Evolutionary conservation across 2,329 filamentous ascomycete genomes (phyloP).

Genomic region (Pyrenophora tritici-repentis): DNA sequence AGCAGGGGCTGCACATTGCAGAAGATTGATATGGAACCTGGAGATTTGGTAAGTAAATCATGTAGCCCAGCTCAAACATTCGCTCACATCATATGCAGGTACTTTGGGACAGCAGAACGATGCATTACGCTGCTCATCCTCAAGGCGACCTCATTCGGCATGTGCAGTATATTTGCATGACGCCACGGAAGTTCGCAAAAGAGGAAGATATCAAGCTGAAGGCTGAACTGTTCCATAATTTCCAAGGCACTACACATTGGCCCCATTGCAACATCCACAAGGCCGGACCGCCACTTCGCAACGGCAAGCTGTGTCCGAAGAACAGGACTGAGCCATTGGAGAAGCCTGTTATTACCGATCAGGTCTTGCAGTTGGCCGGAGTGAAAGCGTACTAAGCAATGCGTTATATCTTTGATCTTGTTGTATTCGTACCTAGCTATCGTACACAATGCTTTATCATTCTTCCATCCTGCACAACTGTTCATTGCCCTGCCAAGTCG

Average conservation of each 20-base stretch:
- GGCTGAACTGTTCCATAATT: conserved; percentile 21
- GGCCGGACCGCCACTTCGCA: conserved; percentile 12
- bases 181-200: conserved; percentile 17
- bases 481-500: no score
- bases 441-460: no score
- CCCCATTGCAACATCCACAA: conserved; percentile 29
- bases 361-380: conserved; percentile 7
- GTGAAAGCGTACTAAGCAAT: neutral
- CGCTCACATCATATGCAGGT: conserved; percentile 4
- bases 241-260: conserved; percentile 30
- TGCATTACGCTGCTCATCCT: conserved; percentile 47
- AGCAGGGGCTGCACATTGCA: conserved; percentile 46
- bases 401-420: no score
- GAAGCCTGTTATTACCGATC: conserved; percentile 24
- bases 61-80: no score
- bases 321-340: conserved; percentile 25
- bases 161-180: conserved; percentile 31
- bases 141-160: conserved; percentile 22
- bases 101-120: conserved; percentile 53
- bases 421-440: no score
- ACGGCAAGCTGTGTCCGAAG: conserved; percentile 16
- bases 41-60: conserved; percentile 39
- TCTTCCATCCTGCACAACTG: no score
- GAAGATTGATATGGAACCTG: conserved; percentile 51
- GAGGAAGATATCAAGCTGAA: conserved; percentile 25